Evolutionary conservation across 176 grass and related monocot species (phyloP).

Genomic region (Zizania latifolia): DNA sequence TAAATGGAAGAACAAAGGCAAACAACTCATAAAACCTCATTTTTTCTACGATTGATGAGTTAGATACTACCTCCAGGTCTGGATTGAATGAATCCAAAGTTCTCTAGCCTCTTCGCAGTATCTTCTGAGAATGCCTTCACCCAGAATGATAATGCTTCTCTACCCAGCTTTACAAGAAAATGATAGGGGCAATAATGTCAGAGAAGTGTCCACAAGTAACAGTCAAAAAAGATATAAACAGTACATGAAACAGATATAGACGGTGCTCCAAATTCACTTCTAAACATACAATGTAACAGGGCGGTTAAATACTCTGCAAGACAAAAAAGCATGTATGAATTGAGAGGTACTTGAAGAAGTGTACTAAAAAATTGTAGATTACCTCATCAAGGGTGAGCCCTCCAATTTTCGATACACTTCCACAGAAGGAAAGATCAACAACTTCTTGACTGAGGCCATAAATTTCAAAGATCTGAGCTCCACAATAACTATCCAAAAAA

Average conservation of each 20-base stretch:
- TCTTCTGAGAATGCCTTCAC: slow-evolving; percentile 99
- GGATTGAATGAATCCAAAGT: slow-evolving; percentile 97
- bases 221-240: slow-evolving; percentile 1
- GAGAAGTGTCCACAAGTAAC: slow-evolving; percentile 17
- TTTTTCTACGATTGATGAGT: neutral
- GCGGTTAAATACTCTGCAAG: neutral
- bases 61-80: slow-evolving; percentile 91
- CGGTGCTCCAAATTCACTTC: neutral
- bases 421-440: slow-evolving; percentile 93
- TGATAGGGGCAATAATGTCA: neutral
- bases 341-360: neutral
- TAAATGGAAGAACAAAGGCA: slow-evolving; percentile 7
- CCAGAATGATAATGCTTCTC: slow-evolving; percentile 99
- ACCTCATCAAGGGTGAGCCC: slow-evolving; percentile 97
- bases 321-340: neutral
- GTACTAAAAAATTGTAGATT: slow-evolving; percentile 18
- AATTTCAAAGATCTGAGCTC: slow-evolving; percentile 99
- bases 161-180: slow-evolving; percentile 72
- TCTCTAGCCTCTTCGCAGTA: slow-evolving; percentile 93
- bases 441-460: slow-evolving; percentile 98
- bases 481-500: slow-evolving; percentile 82
- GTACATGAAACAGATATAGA: neutral
- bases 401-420: slow-evolving; percentile 98
- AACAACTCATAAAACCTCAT: slow-evolving; percentile 11
- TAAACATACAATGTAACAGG: neutral